These are phyloP conservation scores for Scheffersomyces stambukii DNA, from an alignment of 1,139 yeast genomes.

Conservation along the genomic window DNA sequence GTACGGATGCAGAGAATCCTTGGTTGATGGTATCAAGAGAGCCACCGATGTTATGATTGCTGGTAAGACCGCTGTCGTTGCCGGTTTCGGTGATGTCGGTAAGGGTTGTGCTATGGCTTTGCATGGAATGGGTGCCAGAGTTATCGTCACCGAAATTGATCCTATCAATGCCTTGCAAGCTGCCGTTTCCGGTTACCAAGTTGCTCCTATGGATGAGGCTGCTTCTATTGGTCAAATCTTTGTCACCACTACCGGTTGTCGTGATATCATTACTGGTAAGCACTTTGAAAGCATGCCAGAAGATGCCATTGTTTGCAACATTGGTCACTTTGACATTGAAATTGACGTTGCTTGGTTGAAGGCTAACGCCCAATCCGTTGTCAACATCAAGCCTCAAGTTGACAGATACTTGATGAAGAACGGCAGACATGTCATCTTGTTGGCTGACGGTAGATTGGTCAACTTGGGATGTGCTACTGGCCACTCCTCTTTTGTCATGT, in stretches of 20 bases:
- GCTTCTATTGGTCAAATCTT: slow-evolving; percentile 93
- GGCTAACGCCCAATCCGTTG: slow-evolving; percentile 83
- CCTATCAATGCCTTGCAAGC: slow-evolving; percentile 99
- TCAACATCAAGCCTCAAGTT: slow-evolving; percentile 98
- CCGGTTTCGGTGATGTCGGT: slow-evolving; percentile 99
- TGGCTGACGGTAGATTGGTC: slow-evolving; percentile 99
- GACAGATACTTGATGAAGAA: slow-evolving; percentile 90
- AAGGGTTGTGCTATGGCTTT: slow-evolving; percentile 99
- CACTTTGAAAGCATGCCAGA: slow-evolving; percentile 95
- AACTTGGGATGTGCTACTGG: slow-evolving; percentile 99
- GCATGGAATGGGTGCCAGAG: slow-evolving; percentile 99
- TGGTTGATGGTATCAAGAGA: slow-evolving; percentile 98
- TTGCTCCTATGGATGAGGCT: slow-evolving; percentile 93
- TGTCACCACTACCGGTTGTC: slow-evolving; percentile 99
- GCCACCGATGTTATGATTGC: slow-evolving; percentile 99
- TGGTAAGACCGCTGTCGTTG: slow-evolving; percentile 98
- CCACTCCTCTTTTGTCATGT: slow-evolving; percentile 98
- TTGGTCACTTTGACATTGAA: slow-evolving; percentile 99
- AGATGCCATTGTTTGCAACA: slow-evolving; percentile 99
- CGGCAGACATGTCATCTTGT: slow-evolving; percentile 93
- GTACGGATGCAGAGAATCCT: slow-evolving; percentile 99
- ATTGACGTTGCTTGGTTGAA: slow-evolving; percentile 98
- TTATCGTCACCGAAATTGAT: slow-evolving; percentile 94
- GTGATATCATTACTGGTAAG: slow-evolving; percentile 90
- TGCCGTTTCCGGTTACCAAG: slow-evolving; percentile 99